A percentile compares a stretch with the other conserved stretches of the same genome.
Evolutionary conservation across 78 protist genomes (phyloP).

Genomic region (Tieghemostelium lacteum): DNA sequence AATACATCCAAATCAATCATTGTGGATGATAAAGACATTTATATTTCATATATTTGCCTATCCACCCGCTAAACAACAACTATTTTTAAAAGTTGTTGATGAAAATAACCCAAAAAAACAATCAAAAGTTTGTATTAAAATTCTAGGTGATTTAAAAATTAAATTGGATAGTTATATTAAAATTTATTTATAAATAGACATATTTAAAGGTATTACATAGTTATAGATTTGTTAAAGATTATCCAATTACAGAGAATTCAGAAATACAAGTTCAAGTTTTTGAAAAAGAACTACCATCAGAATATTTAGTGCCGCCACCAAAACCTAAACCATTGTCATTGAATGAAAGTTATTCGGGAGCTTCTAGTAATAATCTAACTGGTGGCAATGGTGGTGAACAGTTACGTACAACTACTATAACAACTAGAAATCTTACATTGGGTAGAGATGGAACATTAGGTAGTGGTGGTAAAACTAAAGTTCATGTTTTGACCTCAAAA

Average conservation of each 20-base stretch:
- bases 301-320: slow-evolving; percentile 27
- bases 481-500: slow-evolving; percentile 20
- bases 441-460: not conserved
- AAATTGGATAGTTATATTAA: not conserved
- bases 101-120: slow-evolving; percentile 34
- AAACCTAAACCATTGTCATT: not conserved
- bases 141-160: no score
- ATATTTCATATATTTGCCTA: slow-evolving; percentile 14
- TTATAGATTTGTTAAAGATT: slow-evolving; percentile 64
- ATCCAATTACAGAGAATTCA: slow-evolving; percentile 29
- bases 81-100: slow-evolving; percentile 29
- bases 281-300: slow-evolving; percentile 48
- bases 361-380: not conserved
- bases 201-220: slow-evolving; percentile 30
- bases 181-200: slow-evolving; percentile 2
- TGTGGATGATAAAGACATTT: slow-evolving; percentile 59
- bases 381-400: not conserved
- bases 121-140: slow-evolving; percentile 9
- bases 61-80: slow-evolving; percentile 63
- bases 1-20: slow-evolving; percentile 62
- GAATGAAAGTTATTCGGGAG: not conserved
- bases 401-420: no score
- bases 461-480: not conserved
- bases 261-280: slow-evolving; percentile 35
- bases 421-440: not conserved